Percentiles rank a stretch among this genome's conserved stretches.
Evolutionary conservation across 805 yeast species (phyloP).

Genomic region (Teunomyces stri): DNA sequence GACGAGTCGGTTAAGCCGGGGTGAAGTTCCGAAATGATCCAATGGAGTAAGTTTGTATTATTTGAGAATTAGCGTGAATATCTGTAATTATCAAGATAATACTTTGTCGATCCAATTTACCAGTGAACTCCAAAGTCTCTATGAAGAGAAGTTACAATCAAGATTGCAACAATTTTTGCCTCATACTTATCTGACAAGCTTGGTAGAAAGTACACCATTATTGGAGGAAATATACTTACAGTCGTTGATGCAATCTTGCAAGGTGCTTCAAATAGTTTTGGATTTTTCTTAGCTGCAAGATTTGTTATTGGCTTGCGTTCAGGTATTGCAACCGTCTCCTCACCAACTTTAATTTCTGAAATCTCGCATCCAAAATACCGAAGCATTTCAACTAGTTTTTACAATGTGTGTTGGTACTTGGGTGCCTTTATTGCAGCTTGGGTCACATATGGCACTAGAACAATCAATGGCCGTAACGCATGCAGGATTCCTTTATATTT

Average conservation of each 20-base stretch:
- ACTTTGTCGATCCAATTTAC: no score
- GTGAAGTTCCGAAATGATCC: no score
- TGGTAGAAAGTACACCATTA: slow-evolving; percentile 37
- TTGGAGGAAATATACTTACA: slow-evolving; percentile 22
- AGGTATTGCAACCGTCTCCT: slow-evolving; percentile 39
- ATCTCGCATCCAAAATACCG: slow-evolving; percentile 43
- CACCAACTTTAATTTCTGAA: slow-evolving; percentile 52
- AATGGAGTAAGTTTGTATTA: no score
- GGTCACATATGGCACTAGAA: slow-evolving; percentile 47
- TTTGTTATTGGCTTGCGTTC: slow-evolving; percentile 49
- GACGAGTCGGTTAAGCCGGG: no score
- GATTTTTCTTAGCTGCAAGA: slow-evolving; percentile 43
- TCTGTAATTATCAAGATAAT: no score
- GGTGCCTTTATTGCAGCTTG: slow-evolving; percentile 56
- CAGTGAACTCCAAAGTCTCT: no score
- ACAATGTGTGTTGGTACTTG: slow-evolving; percentile 51
- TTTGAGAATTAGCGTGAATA: no score
- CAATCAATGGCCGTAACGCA: slow-evolving; percentile 30
- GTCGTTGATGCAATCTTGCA: slow-evolving; percentile 37
- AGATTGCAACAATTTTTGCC: slow-evolving; percentile 14
- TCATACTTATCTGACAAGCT: slow-evolving; percentile 32
- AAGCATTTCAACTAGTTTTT: slow-evolving; percentile 30
- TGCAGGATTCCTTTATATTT: slow-evolving; percentile 58
- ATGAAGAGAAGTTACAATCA: no score
- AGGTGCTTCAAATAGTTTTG: slow-evolving; percentile 32